These are phyloP conservation scores for Lathyrus oleraceus DNA, from an alignment of 306 rosid genomes.

Conservation along the genomic window DNA sequence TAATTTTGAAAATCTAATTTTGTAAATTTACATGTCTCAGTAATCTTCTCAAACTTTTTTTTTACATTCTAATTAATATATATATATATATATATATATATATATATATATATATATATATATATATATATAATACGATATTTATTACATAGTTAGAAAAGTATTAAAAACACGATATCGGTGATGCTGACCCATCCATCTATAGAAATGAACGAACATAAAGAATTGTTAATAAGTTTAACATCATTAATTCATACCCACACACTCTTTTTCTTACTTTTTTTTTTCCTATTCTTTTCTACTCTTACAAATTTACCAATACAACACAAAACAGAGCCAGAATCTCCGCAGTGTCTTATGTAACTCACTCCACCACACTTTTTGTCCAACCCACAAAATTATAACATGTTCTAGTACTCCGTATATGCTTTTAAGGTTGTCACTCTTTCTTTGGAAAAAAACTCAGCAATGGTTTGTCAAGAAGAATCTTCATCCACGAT, in stretches of 20 bases:
- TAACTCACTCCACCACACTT: constrained; percentile 25
- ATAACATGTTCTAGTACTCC: too few relatives aligned
- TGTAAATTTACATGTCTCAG: too few relatives aligned
- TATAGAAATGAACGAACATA: not conserved
- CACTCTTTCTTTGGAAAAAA: not conserved
- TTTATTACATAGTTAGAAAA: too few relatives aligned
- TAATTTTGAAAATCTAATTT: too few relatives aligned
- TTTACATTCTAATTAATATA: too few relatives aligned
- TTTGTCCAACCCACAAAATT: not conserved
- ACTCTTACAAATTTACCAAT: not conserved
- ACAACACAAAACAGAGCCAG: constrained; percentile 15
- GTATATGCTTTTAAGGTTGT: constrained; percentile 1
- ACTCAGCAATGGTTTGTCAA: constrained; percentile 35
- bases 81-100: too few relatives aligned
- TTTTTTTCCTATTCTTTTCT: too few relatives aligned
- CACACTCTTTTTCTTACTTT: too few relatives aligned
- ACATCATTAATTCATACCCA: too few relatives aligned
- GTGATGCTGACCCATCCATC: constrained; percentile 24
- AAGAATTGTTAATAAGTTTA: not conserved
- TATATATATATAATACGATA: too few relatives aligned
- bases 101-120: too few relatives aligned
- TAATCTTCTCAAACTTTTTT: too few relatives aligned
- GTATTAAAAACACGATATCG: not conserved
- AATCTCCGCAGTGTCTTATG: constrained; percentile 43
- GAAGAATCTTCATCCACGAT: constrained; percentile 31